These are phyloP conservation scores for Lasiosphaeria ovina DNA, from an alignment of 495 filamentous ascomycete genomes.

Conservation along the genomic window DNA sequence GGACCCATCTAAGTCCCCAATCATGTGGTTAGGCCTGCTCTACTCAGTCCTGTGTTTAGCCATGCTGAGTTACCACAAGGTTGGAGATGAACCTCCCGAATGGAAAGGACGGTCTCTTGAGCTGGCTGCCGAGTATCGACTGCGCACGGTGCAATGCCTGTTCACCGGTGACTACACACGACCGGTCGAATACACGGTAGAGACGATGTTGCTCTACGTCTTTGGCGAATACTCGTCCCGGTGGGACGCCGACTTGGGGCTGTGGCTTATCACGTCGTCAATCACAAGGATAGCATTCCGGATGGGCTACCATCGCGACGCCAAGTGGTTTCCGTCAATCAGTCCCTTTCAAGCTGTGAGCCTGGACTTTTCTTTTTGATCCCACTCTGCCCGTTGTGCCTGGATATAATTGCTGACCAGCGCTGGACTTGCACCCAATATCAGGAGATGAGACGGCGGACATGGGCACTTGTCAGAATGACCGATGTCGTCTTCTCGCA, in stretches of 20 bases:
- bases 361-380: neutral
- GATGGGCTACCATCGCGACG: conserved; percentile 95
- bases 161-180: conserved; percentile 87
- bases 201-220: conserved; percentile 81
- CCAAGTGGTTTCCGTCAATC: conserved; percentile 77
- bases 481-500: conserved; percentile 87
- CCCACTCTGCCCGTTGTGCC: neutral
- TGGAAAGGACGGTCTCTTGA: conserved; percentile 70
- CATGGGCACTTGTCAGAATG: conserved; percentile 83
- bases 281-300: conserved; percentile 84
- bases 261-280: conserved; percentile 79
- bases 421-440: neutral
- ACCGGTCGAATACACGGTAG: conserved; percentile 80
- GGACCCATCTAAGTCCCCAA: conserved; percentile 71
- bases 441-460: conserved; percentile 80
- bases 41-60: conserved; percentile 87
- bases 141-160: conserved; percentile 83
- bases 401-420: conserved; percentile 6
- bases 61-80: conserved; percentile 84
- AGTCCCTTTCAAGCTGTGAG: conserved; percentile 74
- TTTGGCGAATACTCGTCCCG: conserved; percentile 76
- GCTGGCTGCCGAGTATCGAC: conserved; percentile 74
- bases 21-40: conserved; percentile 87
- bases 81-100: conserved; percentile 89
- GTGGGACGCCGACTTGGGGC: conserved; percentile 74